Conservation (phyloP, 345 rosid species). For the Citrus reticulata region DNA sequence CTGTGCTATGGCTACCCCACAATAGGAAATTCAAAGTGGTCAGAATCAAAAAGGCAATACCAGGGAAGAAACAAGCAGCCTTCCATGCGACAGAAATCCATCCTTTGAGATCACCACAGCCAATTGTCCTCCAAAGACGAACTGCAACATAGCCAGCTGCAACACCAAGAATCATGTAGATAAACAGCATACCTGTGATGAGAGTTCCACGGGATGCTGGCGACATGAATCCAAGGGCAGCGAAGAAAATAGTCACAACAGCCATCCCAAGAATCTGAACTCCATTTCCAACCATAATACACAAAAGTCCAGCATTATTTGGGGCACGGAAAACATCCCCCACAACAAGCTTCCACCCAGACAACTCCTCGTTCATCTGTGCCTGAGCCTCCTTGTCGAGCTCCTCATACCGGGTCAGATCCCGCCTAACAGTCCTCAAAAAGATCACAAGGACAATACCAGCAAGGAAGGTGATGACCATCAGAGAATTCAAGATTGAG, state of each 20-base stretch:
- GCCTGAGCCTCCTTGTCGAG: conserved; percentile 89
- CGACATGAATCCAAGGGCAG: conserved; percentile 82
- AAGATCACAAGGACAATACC: conserved; percentile 86
- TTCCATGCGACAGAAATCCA: conserved; percentile 71
- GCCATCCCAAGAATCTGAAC: conserved; percentile 81
- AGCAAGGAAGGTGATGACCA: conserved; percentile 89
- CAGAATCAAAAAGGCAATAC: conserved; percentile 59
- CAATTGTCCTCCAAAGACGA: conserved; percentile 66
- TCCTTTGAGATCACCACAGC: conserved; percentile 52
- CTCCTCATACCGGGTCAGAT: conserved; percentile 85
- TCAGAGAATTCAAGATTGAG: conserved; percentile 70
- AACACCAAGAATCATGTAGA: conserved; percentile 69
- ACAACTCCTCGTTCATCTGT: conserved; percentile 90
- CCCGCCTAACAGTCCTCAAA: conserved; percentile 83
- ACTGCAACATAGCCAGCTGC: conserved; percentile 72
- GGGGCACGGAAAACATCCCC: conserved; percentile 82
- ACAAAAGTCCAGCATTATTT: conserved; percentile 45
- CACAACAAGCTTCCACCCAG: conserved; percentile 81
- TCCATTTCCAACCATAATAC: conserved; percentile 73
- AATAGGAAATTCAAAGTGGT: conserved; percentile 57
- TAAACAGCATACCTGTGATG: conserved; percentile 65
- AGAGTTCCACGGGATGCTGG: conserved; percentile 79
- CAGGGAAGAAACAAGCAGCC: conserved; percentile 77
- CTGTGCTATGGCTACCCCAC: conserved; percentile 70
- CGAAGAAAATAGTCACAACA: conserved; percentile 60